These are phyloP conservation scores for Bretschneidera sinensis DNA, from an alignment of 345 rosid genomes.

Conservation along the genomic window DNA sequence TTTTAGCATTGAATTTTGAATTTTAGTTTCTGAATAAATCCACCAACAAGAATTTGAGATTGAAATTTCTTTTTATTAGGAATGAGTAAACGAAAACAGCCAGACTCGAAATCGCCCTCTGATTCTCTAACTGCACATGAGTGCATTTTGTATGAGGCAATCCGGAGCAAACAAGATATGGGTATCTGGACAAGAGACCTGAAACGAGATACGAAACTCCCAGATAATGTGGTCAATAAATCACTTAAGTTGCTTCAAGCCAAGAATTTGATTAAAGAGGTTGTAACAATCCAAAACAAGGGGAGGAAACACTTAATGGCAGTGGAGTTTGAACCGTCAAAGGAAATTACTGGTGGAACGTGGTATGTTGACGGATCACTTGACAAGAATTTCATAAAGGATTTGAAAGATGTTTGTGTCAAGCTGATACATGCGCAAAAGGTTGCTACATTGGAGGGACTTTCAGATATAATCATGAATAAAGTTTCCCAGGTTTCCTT, in stretches of 20 bases:
- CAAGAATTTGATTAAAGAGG: conserved; percentile 54
- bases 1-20: too few relatives aligned
- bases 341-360: conserved; percentile 69
- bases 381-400: conserved; percentile 35
- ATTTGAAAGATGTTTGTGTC: conserved; percentile 38
- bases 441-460: conserved; percentile 49
- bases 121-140: conserved; percentile 48
- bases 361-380: conserved; percentile 72
- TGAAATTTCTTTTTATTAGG: too few relatives aligned
- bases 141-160: conserved; percentile 31
- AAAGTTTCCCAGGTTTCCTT: conserved; percentile 27
- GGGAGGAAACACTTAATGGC: conserved; percentile 55
- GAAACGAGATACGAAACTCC: conserved; percentile 40
- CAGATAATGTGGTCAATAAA: conserved; percentile 28
- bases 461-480: conserved; percentile 30
- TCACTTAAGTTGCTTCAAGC: conserved; percentile 37
- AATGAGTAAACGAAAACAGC: conserved; percentile 51
- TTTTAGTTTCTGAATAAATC: too few relatives aligned
- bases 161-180: conserved; percentile 50
- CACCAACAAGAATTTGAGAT: too few relatives aligned
- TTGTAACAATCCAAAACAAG: conserved; percentile 54
- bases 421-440: conserved; percentile 24
- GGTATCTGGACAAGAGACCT: conserved; percentile 52
- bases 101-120: conserved; percentile 30
- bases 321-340: conserved; percentile 54